Percentiles rank a stretch among this genome's conserved stretches.
These are phyloP conservation scores for Saccharomycopsis javanensis DNA, from an alignment of 805 yeast genomes.

Conservation along the genomic window DNA sequence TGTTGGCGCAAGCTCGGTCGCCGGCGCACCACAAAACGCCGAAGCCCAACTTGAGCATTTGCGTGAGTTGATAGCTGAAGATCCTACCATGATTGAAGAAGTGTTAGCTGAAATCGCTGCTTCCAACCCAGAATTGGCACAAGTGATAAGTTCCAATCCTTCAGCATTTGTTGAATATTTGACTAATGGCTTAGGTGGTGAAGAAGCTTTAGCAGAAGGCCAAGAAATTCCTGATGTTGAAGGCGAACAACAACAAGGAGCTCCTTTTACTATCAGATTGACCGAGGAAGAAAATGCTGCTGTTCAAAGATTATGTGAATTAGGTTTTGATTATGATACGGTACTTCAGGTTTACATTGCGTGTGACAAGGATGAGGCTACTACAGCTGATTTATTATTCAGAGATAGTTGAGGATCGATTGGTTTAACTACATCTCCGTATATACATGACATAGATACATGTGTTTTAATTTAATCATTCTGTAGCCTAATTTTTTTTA, in stretches of 20 bases:
- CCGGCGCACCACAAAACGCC: conserved; percentile 26
- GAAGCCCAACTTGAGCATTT: conserved; percentile 42
- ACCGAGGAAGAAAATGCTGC: conserved; percentile 83
- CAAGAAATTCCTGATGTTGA: conserved; percentile 25
- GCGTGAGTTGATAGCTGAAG: conserved; percentile 68
- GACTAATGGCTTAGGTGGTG: conserved; percentile 37
- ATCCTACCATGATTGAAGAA: conserved; percentile 83
- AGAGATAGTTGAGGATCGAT: conserved; percentile 26
- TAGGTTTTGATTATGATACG: conserved; percentile 82
- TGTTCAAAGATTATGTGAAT: conserved; percentile 78
- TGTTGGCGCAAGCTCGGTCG: conserved; percentile 24
- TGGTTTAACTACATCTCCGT: not conserved
- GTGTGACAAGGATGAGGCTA: conserved; percentile 94
- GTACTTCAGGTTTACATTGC: conserved; percentile 95
- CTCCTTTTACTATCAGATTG: conserved; percentile 43
- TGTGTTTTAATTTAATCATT: not conserved
- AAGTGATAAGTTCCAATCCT: conserved; percentile 74
- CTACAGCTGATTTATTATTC: conserved; percentile 87
- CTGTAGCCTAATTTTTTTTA: not conserved
- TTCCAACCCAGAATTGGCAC: conserved; percentile 77
- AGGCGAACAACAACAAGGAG: conserved; percentile 27
- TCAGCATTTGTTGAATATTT: conserved; percentile 75
- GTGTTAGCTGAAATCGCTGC: conserved; percentile 73
- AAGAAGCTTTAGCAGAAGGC: conserved; percentile 29
- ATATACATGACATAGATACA: not conserved